Evolutionary conservation across 148 eudicot species (phyloP).

Genomic region (Rheum nobile): DNA sequence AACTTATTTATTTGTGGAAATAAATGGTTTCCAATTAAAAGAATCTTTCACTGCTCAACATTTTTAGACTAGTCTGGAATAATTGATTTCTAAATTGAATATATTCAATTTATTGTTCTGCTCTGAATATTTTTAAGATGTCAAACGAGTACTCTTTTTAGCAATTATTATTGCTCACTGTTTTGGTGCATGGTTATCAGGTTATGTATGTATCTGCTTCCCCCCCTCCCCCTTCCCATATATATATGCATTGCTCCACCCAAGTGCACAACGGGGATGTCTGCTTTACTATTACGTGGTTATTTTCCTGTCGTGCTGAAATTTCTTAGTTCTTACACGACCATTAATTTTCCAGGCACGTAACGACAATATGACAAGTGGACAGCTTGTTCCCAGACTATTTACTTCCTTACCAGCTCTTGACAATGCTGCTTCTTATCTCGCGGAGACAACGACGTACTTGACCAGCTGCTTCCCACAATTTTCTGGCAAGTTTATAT

Average conservation of each 20-base stretch:
- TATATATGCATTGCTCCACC: neutral
- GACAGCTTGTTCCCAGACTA: conserved; percentile 40
- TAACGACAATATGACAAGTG: conserved; percentile 25
- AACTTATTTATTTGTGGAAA: too few relatives aligned
- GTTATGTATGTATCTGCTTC: neutral
- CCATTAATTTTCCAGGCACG: conserved; percentile 39
- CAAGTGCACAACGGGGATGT: neutral
- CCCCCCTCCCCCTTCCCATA: neutral
- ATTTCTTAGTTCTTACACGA: conserved; percentile 2
- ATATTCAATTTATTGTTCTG: neutral
- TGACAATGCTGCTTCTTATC: conserved; percentile 68
- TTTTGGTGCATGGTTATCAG: neutral
- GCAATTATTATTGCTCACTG: neutral
- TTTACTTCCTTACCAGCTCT: conserved; percentile 77
- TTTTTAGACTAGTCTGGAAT: neutral
- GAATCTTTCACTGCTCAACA: neutral
- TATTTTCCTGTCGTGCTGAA: neutral
- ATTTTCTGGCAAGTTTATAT: conserved; percentile 32
- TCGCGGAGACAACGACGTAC: conserved; percentile 62
- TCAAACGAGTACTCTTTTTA: neutral
- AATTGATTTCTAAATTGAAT: neutral
- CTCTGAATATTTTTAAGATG: neutral
- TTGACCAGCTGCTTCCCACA: conserved; percentile 60
- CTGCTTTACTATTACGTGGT: neutral
- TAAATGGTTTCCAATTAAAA: neutral